phyloP scores from a whole-genome alignment of 2,329 filamentous ascomycete species.

The Davidsoniella virescens region DNA sequence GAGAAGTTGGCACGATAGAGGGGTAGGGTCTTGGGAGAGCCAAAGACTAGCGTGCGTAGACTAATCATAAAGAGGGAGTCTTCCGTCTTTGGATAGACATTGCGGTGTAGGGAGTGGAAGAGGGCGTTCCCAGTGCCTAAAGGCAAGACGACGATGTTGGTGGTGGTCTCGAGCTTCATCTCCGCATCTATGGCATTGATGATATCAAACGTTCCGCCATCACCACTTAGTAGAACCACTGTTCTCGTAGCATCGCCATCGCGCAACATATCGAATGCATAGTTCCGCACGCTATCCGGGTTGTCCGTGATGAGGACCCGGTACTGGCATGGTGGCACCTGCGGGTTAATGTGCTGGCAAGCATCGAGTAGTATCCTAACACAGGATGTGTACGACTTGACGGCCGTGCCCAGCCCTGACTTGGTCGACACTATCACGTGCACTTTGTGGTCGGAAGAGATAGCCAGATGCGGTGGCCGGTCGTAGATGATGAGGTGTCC shows the following conservation, averaged over 20 bases:
- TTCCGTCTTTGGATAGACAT: constrained; percentile 29
- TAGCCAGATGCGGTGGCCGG: constrained; percentile 5
- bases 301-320: constrained; percentile 46
- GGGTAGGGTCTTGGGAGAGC: constrained; percentile 38
- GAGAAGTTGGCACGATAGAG: constrained; percentile 48
- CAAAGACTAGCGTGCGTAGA: constrained; percentile 43
- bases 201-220: constrained; percentile 72
- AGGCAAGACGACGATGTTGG: constrained; percentile 38
- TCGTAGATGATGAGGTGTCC: constrained; percentile 11
- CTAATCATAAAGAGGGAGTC: constrained; percentile 31
- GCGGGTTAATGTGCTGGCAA: constrained; percentile 1
- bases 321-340: constrained; percentile 22
- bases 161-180: constrained; percentile 15
- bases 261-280: constrained; percentile 30
- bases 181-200: constrained; percentile 40
- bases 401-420: constrained; percentile 45
- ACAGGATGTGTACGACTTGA: not conserved
- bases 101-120: constrained; percentile 44
- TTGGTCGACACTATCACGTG: constrained; percentile 51
- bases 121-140: constrained; percentile 51
- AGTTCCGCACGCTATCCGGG: constrained; percentile 44
- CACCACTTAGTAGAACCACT: constrained; percentile 68
- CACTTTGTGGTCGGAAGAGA: constrained; percentile 21
- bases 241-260: constrained; percentile 27
- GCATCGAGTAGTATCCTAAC: not conserved